Evolutionary conservation across 352 stramenopile genomes (phyloP).

Genomic region (Thalassiosira hispida): DNA sequence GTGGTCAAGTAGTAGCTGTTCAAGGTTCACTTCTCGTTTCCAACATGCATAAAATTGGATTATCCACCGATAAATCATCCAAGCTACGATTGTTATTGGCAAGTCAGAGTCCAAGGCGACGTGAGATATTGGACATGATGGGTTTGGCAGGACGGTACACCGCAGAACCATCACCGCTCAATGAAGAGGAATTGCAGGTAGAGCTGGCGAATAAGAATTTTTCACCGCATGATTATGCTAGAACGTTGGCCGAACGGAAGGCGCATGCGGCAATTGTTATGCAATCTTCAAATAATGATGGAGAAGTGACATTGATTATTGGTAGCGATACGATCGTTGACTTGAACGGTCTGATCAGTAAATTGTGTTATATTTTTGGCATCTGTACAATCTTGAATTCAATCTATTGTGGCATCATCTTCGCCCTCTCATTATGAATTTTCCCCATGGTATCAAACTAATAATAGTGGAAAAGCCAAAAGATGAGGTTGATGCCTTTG

Average conservation of each 20-base stretch:
- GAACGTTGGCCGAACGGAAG: constrained; percentile 72
- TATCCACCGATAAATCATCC: constrained; percentile 5
- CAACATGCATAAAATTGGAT: constrained; percentile 46
- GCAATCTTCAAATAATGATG: not conserved
- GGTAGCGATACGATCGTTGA: constrained; percentile 85
- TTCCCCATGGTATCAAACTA: not conserved
- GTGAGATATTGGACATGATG: constrained; percentile 84
- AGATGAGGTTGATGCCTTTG: constrained; percentile 58
- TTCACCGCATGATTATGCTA: constrained; percentile 62
- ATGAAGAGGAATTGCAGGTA: constrained; percentile 71
- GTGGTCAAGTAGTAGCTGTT: not conserved
- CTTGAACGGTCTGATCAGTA: constrained; percentile 57
- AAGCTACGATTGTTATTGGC: constrained; percentile 60
- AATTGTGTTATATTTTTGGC: constrained; percentile 8
- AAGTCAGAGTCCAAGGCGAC: constrained; percentile 64
- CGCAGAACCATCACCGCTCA: constrained; percentile 61
- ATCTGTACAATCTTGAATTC: too few species aligned
- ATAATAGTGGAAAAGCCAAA: constrained; percentile 79
- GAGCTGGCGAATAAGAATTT: constrained; percentile 51
- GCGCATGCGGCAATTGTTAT: constrained; percentile 55
- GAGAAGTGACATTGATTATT: constrained; percentile 62
- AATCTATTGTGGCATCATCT: too few species aligned
- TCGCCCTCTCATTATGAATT: not conserved
- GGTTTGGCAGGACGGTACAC: constrained; percentile 61
- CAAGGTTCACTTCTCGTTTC: constrained; percentile 40